A percentile compares a stretch with the other conserved stretches of the same genome.
These are phyloP conservation scores for Gomphus sp. DNA, from an alignment of 1,284 basidiomycete genomes.

Conservation along the genomic window DNA sequence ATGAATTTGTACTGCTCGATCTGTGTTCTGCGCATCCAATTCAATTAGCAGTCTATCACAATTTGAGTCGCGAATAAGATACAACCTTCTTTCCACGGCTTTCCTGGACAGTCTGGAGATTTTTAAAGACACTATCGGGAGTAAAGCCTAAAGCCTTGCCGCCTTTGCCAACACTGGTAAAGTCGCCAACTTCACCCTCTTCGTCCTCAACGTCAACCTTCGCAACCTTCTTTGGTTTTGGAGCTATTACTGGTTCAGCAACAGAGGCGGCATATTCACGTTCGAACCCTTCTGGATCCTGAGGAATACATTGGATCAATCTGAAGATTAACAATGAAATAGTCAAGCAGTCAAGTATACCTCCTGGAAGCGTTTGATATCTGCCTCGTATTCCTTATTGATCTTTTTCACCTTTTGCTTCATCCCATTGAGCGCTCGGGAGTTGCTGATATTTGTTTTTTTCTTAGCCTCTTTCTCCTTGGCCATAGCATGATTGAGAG, in stretches of 20 bases:
- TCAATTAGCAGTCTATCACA: constrained; percentile 9
- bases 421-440: constrained; percentile 91
- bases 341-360: constrained; percentile 46
- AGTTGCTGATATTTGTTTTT: constrained; percentile 95
- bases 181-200: constrained; percentile 57
- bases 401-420: constrained; percentile 96
- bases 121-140: constrained; percentile 89
- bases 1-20: constrained; percentile 89
- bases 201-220: constrained; percentile 30
- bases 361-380: constrained; percentile 72
- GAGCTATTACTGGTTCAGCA: constrained; percentile 31
- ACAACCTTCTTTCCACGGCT: constrained; percentile 90
- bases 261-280: constrained; percentile 58
- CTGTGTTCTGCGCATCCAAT: constrained; percentile 67
- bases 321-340: not conserved
- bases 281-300: constrained; percentile 89
- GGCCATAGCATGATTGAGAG: constrained; percentile 65
- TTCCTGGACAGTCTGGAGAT: constrained; percentile 85
- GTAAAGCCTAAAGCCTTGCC: constrained; percentile 82
- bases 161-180: constrained; percentile 88
- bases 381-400: constrained; percentile 80
- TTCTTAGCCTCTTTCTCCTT: constrained; percentile 89
- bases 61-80: constrained; percentile 11
- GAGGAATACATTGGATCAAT: constrained; percentile 1
- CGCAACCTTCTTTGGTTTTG: constrained; percentile 34